Conservation (phyloP, 352 stramenopile genomes). For the Globisporangium parvum region DNA sequence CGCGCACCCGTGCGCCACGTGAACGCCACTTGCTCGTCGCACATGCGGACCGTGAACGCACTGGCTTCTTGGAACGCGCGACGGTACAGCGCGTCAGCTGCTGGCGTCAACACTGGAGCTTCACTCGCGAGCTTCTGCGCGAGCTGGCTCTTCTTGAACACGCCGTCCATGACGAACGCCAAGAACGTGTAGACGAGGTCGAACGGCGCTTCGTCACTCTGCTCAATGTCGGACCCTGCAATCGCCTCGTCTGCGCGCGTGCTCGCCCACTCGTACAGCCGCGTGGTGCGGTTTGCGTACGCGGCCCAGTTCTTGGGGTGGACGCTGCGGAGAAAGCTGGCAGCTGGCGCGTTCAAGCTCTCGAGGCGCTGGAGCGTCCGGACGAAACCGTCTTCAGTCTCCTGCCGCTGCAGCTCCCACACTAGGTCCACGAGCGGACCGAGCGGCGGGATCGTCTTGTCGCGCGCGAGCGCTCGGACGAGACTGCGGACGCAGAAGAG, state of each 20-base stretch:
- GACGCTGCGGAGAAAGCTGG: constrained; percentile 51
- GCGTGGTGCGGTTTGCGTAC: constrained; percentile 55
- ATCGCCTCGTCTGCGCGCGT: constrained; percentile 53
- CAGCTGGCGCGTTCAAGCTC: constrained; percentile 45
- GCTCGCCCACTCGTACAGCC: constrained; percentile 66
- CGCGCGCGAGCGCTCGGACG: constrained; percentile 57
- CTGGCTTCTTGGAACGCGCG: constrained; percentile 55
- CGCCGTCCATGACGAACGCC: constrained; percentile 68
- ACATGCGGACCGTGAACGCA: constrained; percentile 58
- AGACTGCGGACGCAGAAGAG: constrained; percentile 74
- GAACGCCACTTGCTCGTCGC: constrained; percentile 71
- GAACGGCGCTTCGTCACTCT: constrained; percentile 70
- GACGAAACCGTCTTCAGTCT: constrained; percentile 53
- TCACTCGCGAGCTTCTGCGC: constrained; percentile 43
- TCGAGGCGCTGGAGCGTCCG: constrained; percentile 50
- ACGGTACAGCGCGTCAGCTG: constrained; percentile 55
- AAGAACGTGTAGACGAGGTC: constrained; percentile 77
- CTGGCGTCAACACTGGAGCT: constrained; percentile 44
- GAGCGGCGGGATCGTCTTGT: constrained; percentile 74
- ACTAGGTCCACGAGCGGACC: constrained; percentile 52
- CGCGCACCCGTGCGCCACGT: constrained; percentile 66
- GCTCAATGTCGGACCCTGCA: constrained; percentile 46
- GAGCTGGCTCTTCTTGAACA: constrained; percentile 71
- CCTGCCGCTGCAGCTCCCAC: constrained; percentile 61
- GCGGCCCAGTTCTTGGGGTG: constrained; percentile 72